Conservation (phyloP, 108 stramenopile genomes). For the Aurantiochytrium sp. region DNA sequence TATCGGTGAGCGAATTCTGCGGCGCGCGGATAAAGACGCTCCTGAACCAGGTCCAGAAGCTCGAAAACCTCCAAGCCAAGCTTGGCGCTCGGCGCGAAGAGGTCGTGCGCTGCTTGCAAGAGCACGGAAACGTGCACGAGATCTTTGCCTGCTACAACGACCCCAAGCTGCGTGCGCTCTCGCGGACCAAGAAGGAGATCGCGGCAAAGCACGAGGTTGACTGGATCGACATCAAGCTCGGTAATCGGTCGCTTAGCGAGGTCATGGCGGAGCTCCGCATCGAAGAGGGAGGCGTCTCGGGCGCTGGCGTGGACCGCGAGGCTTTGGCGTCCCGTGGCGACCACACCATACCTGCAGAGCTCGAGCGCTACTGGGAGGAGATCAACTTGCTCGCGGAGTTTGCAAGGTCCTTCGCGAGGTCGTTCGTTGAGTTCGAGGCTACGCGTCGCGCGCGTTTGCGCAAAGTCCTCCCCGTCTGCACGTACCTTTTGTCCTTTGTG, state of each 20-base stretch:
- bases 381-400: background rate
- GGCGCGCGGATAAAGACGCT: background rate
- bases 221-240: slow-evolving; percentile 6
- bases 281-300: background rate
- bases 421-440: background rate
- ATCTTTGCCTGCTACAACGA: background rate
- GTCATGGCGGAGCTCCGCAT: background rate
- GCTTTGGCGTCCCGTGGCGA: background rate
- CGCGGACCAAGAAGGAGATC: background rate
- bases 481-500: background rate
- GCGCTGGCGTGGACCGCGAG: background rate
- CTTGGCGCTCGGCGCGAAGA: background rate
- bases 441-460: background rate
- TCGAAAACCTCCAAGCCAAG: background rate
- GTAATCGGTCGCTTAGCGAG: background rate
- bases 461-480: background rate
- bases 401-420: background rate
- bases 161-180: background rate
- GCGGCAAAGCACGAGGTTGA: background rate
- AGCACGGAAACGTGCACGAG: background rate
- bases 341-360: background rate
- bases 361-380: background rate
- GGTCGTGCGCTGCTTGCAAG: background rate
- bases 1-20: background rate
- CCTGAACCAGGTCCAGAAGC: background rate